phyloP scores from a whole-genome alignment of 371 early-diverging fungal species.

The Phascolomyces articulosus region DNA sequence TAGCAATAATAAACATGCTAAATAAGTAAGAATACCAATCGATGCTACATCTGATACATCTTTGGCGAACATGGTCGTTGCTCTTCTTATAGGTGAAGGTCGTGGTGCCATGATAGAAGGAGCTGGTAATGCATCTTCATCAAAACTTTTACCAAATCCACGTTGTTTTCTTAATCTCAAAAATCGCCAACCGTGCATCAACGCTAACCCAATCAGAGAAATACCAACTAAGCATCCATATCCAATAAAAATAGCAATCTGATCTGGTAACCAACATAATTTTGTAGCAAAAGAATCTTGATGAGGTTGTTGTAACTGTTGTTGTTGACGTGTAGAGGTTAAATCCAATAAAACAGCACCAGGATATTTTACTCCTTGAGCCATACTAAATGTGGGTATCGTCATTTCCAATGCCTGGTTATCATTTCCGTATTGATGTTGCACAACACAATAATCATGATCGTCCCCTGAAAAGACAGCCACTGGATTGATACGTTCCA shows the following conservation, averaged over 20 bases:
- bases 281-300: constrained; percentile 16
- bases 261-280: constrained; percentile 46
- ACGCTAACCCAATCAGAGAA: constrained; percentile 13
- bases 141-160: not conserved
- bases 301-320: not conserved
- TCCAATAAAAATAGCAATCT: constrained; percentile 33
- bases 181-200: not conserved
- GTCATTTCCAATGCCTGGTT: constrained; percentile 34
- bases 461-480: constrained; percentile 91
- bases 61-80: not conserved
- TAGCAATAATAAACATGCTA: constrained; percentile 2
- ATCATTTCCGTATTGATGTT: constrained; percentile 33
- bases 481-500: constrained; percentile 64
- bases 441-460: constrained; percentile 84
- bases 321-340: not conserved
- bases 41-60: constrained; percentile 4
- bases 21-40: not conserved
- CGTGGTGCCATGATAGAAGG: not conserved
- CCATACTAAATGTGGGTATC: constrained; percentile 61
- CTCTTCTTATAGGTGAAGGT: not conserved
- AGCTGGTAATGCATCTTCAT: not conserved
- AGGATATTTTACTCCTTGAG: constrained; percentile 54
- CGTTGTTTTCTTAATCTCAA: not conserved
- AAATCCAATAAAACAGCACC: constrained; percentile 42
- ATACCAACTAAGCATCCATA: constrained; percentile 27